Conservation (phyloP, 2,329 filamentous ascomycete species). For the Talaromyces amestolkiae region DNA sequence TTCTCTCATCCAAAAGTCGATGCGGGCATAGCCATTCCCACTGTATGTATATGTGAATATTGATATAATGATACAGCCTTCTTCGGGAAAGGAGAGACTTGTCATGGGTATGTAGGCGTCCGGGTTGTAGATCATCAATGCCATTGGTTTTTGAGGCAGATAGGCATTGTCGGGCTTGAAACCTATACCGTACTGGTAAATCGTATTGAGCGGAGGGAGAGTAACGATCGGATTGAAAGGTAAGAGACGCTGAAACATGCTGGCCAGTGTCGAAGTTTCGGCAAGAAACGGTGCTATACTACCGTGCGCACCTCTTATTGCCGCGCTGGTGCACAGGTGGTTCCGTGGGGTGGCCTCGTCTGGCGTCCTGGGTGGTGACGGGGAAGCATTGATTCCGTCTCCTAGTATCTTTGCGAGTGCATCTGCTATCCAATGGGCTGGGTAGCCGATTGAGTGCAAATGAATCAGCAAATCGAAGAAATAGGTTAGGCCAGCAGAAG, state of each 20-base stretch:
- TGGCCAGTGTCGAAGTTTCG: constrained; percentile 13
- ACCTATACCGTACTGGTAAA: constrained; percentile 13
- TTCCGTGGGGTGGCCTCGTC: background rate
- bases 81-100: constrained; percentile 4
- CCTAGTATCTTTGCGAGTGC: constrained; percentile 16
- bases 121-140: constrained; percentile 8
- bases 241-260: constrained; percentile 18
- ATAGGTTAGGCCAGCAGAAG: constrained; percentile 10
- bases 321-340: background rate
- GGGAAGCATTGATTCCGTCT: constrained; percentile 10
- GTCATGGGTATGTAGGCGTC: background rate
- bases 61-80: constrained; percentile 14
- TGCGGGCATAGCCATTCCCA: background rate
- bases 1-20: constrained; percentile 19
- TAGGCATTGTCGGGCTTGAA: background rate
- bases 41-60: background rate
- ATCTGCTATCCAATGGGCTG: constrained; percentile 20
- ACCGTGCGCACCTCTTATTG: background rate
- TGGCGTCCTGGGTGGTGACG: constrained; percentile 12
- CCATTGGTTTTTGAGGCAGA: background rate
- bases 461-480: constrained; percentile 20
- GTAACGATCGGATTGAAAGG: constrained; percentile 8
- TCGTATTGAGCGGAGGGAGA: background rate
- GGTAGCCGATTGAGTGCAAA: constrained; percentile 19
- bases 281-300: constrained; percentile 13